A percentile compares a stretch with the other conserved stretches of the same genome.
Evolutionary conservation across 1,284 basidiomycete species (phyloP).

Genomic region (Sanghuangporus sanghuang): DNA sequence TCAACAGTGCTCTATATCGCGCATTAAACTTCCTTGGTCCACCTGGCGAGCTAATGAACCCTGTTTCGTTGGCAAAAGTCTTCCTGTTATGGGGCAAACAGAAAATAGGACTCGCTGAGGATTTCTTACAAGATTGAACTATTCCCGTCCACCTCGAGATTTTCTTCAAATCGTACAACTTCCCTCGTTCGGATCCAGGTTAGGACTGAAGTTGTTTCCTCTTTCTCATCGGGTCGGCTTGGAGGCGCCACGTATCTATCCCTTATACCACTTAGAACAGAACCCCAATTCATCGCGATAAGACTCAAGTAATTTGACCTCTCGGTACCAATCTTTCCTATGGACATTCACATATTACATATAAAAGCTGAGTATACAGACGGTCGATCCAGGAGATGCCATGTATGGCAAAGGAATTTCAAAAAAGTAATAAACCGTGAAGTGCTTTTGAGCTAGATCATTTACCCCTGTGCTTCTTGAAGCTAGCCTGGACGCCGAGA

Average conservation of each 20-base stretch:
- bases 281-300: not conserved
- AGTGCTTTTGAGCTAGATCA: constrained; percentile 21
- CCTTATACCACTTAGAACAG: not conserved
- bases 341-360: not conserved
- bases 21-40: constrained; percentile 6
- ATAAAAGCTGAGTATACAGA: not conserved
- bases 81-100: constrained; percentile 3
- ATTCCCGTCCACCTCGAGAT: not conserved
- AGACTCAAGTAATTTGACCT: not conserved
- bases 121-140: not conserved
- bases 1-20: constrained; percentile 1
- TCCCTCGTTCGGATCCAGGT: not conserved
- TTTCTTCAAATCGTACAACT: not conserved
- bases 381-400: too few species aligned
- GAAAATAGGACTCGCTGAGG: not conserved
- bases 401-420: too few species aligned
- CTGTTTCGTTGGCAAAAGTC: constrained; percentile 1
- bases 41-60: constrained; percentile 10
- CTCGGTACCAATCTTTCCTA: not conserved
- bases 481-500: constrained; percentile 69
- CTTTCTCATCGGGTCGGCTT: not conserved
- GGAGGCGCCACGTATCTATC: not conserved
- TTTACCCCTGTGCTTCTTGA: constrained; percentile 71
- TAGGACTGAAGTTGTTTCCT: not conserved
- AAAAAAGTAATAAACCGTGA: not conserved